Conservation (phyloP, 768 basidiomycete genomes). For the Pluteus cervinus region DNA sequence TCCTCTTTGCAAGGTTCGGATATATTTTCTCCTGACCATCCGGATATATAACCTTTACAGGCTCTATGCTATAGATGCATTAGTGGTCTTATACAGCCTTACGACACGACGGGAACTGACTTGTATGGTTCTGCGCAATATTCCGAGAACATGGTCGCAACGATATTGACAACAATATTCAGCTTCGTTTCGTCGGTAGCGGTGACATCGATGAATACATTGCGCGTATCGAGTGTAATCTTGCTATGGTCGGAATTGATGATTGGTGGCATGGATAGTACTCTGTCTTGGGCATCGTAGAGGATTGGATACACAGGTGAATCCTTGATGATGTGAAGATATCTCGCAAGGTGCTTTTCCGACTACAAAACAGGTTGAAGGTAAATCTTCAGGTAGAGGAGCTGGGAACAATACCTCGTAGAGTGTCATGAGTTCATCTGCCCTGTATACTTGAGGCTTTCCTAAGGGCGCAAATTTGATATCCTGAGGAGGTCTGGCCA, state of each 20-base stretch:
- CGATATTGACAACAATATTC: slow-evolving; percentile 90
- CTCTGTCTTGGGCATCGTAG: slow-evolving; percentile 82
- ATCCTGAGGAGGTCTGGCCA: slow-evolving; percentile 72
- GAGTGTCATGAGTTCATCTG: slow-evolving; percentile 85
- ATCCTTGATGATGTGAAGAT: slow-evolving; percentile 89
- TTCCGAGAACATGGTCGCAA: slow-evolving; percentile 97
- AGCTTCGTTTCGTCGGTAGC: slow-evolving; percentile 97
- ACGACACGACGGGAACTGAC: slow-evolving; percentile 39
- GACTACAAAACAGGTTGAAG: slow-evolving; percentile 41
- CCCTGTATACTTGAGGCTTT: slow-evolving; percentile 74
- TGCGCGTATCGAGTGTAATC: slow-evolving; percentile 88
- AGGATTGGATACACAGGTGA: slow-evolving; percentile 97
- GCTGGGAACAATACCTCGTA: slow-evolving; percentile 65
- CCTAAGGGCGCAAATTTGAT: slow-evolving; percentile 91
- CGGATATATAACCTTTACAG: slow-evolving; percentile 77
- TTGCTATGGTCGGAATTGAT: slow-evolving; percentile 98
- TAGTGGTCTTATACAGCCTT: slow-evolving; percentile 1
- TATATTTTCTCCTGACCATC: slow-evolving; percentile 72
- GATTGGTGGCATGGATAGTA: slow-evolving; percentile 96
- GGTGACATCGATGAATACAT: slow-evolving; percentile 95
- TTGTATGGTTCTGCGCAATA: slow-evolving; percentile 90
- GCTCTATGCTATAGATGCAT: slow-evolving; percentile 68
- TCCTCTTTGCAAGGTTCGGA: slow-evolving; percentile 73
- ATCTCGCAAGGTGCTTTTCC: slow-evolving; percentile 87
- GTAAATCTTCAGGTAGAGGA: background rate